Percentiles rank a stretch among this genome's conserved stretches.
phyloP scores from a whole-genome alignment of 2,329 filamentous ascomycete species.

The Karstenula rhodostoma region DNA sequence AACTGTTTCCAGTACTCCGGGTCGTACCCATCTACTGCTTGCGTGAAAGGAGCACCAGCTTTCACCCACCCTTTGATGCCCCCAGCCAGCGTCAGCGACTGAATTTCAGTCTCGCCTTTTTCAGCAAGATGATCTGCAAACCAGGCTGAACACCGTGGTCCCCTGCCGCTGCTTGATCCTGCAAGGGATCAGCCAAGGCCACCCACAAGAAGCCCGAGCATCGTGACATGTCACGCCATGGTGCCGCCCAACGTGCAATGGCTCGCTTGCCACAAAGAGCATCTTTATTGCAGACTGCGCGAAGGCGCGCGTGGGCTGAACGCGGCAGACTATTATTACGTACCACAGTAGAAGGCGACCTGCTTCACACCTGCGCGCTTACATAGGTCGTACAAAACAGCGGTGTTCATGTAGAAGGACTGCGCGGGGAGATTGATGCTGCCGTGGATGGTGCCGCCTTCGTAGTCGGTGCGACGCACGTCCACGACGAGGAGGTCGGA shows the following conservation, averaged over 20 bases:
- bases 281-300: not conserved
- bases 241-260: not conserved
- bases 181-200: conserved; percentile 25
- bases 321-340: conserved; percentile 20
- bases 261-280: not conserved
- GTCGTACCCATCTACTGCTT: conserved; percentile 52
- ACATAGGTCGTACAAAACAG: conserved; percentile 54
- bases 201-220: conserved; percentile 10
- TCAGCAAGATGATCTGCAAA: conserved; percentile 47
- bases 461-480: conserved; percentile 57
- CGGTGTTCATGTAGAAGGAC: conserved; percentile 56
- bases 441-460: conserved; percentile 55
- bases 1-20: conserved; percentile 53
- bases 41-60: conserved; percentile 47
- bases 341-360: conserved; percentile 58
- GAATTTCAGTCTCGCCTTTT: conserved; percentile 48
- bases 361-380: conserved; percentile 55
- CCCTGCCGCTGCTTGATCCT: conserved; percentile 47
- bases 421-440: conserved; percentile 59
- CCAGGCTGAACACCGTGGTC: conserved; percentile 47
- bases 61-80: conserved; percentile 58
- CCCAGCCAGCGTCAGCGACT: conserved; percentile 53
- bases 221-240: conserved; percentile 31
- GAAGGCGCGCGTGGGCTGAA: not conserved
- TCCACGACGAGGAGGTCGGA: conserved; percentile 53